Evolutionary conservation across 2,329 filamentous ascomycete genomes (phyloP).

Genomic region (Chaetomiaceae sp.): DNA sequence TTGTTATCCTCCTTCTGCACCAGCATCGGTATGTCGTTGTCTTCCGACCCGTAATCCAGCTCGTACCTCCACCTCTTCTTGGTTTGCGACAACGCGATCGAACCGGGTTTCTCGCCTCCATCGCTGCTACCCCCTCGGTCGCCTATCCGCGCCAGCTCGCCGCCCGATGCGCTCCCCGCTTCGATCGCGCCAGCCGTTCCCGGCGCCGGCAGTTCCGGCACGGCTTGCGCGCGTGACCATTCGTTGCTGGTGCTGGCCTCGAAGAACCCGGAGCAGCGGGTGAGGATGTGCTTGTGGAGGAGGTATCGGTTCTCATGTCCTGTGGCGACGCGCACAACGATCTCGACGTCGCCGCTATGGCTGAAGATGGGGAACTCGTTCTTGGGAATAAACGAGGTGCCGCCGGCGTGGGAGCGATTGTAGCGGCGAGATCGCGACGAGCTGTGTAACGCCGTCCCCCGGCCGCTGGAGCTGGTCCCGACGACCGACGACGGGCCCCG

Average conservation of each 20-base stretch:
- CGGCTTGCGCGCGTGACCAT: constrained; percentile 54
- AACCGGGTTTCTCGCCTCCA: constrained; percentile 32
- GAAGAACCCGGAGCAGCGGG: constrained; percentile 91
- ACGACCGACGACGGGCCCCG: constrained; percentile 32
- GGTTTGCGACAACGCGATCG: constrained; percentile 36
- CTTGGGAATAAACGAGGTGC: constrained; percentile 61
- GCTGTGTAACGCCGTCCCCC: constrained; percentile 21
- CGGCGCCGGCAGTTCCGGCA: constrained; percentile 30
- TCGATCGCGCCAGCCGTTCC: constrained; percentile 30
- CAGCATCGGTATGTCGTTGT: constrained; percentile 79
- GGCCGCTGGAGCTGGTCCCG: constrained; percentile 25
- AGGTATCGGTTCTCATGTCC: constrained; percentile 77
- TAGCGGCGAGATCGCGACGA: constrained; percentile 48
- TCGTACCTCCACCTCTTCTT: constrained; percentile 79
- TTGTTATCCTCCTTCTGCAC: constrained; percentile 64
- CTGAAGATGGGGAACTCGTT: constrained; percentile 93
- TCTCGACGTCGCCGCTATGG: constrained; percentile 88
- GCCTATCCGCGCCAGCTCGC: constrained; percentile 51
- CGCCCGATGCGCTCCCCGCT: constrained; percentile 16
- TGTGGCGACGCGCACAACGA: constrained; percentile 62
- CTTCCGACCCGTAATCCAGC: constrained; percentile 67
- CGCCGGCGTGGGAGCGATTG: constrained; percentile 75
- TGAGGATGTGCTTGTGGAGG: constrained; percentile 79
- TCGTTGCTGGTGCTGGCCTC: constrained; percentile 77
- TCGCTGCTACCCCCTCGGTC: constrained; percentile 38